Base-by-base conservation (phyloP, 768 basidiomycete species). In the Mycena chlorophos region DNA sequence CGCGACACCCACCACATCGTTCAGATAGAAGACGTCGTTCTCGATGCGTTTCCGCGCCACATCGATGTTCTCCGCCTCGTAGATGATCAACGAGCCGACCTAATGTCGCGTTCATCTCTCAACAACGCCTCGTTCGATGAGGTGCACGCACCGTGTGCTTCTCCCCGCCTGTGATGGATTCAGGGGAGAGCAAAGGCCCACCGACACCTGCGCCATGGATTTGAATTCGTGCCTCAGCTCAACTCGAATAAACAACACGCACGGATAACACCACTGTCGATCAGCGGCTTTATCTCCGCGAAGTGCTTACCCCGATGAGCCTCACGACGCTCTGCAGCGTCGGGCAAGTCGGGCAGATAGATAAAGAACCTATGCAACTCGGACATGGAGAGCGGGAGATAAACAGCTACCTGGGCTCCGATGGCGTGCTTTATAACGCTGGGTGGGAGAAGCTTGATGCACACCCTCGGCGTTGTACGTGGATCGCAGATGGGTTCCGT, bases 91-190 rank as follows among this genome's bases (percentile, higher is more conserved):
- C 0, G 84, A 86, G 26, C 82, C 85, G 19, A 78, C 67, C 42
- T 60, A n/a, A n/a, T n/a, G n/a, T n/a, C n/a, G 19, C 20, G 6
- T 2, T 30, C n/a, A 16, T 22, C 2, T 50, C 17, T 20, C 29
- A 8, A 46, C 19, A 29, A 28, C n/a, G 40, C n/a, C n/a, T 19
- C 19, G 8, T 22, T 10, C 13, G 26, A 76, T 1, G 81, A 81
- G 62, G 85, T 77, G 50, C 84, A 87, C n/a, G 84, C 86, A 85
- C 69, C 70, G 88, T 76, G 65, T 82, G 85, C 67, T 77, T 81
- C 26, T 79, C 71, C 12, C 73, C 73, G 14, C 68, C 71, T 0
- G 77, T 74, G 49, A 80, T 68, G 14, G 82, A 84, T 58, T 86
- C 85, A 3, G 86, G 85, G 1, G 79, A 82, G 34, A 85, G 65